Evolutionary conservation across 495 filamentous ascomycete species (phyloP), one percentile per base, ranked within the genome.

Genomic region (Penicillium roqueforti): DNA sequence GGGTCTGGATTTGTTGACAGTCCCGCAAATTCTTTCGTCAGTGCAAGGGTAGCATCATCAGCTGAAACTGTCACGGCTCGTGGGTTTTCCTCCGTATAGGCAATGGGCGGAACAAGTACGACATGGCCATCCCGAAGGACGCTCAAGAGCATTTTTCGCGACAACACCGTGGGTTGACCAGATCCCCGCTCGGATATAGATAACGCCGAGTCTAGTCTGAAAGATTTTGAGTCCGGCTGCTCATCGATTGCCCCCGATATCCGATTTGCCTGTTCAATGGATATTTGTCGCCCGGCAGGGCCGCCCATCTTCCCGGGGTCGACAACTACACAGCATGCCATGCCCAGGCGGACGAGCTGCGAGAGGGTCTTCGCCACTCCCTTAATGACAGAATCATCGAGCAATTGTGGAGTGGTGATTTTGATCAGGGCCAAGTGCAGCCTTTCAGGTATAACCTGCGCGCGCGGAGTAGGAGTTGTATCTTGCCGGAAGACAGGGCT

Each of bases 371-470:
- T 84, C 0, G 86, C 90, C 45, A 97, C 81, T 0, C 91, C 93
- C 45, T 82, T 62, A 2, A 97, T 61, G 0, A 80, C 86, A 6
- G 71, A 67, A 49, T 91, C 81, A 61, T 86, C 78, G 46, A 93
- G 76, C 1, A 68, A 65, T 61, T 93, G 84, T 4, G 88, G 87
- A 22, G 78, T 79, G 36, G 86, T 82, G 40, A 97, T 77, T 65
- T 95, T 96, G 47, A 99, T 84, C 53, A 99, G 67, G 10, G 93
- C 91, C 29, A 95, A 73, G 68, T 97, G 91, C 20, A 92, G 69
- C 29, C 80, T 77, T 43, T 74, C 64, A 0, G 57, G 47, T 56
- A 60, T 37, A 14, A 71, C 69, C 28, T 62, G 61, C 19, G 62
- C 45, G 56, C 47, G 68, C 50, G 45, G 69, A 41, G 54, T 75